Conservation (phyloP, 441 rosid genomes). For the Erodium texanum region DNA sequence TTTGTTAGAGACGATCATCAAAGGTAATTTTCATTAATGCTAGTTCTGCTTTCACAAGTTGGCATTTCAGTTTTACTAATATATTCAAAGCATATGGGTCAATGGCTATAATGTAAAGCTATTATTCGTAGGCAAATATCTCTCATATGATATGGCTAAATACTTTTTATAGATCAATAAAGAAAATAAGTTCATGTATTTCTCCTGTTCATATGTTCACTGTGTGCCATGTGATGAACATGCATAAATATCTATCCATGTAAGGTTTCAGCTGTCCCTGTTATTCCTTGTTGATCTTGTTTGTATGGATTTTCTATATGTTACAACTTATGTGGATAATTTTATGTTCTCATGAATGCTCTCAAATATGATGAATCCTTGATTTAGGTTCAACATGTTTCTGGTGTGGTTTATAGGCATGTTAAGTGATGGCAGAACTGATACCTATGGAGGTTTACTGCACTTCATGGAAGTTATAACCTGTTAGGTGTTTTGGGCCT, state of each 20-base stretch:
- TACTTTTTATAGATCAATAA: not conserved
- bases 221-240: not conserved
- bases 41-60: not conserved
- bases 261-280: not conserved
- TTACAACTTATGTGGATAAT: not conserved
- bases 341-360: not conserved
- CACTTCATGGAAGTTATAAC: not conserved
- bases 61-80: not conserved
- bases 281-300: not conserved
- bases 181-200: too few species aligned
- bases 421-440: not conserved
- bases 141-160: not conserved
- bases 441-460: not conserved
- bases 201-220: not conserved
- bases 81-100: not conserved
- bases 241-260: not conserved
- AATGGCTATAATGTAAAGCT: not conserved
- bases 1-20: slow-evolving; percentile 65
- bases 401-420: not conserved
- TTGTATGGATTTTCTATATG: not conserved
- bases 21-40: slow-evolving; percentile 41
- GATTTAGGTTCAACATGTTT: not conserved
- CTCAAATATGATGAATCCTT: not conserved
- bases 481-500: not conserved
- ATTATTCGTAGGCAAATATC: not conserved